A percentile compares a stretch with the other conserved stretches of the same genome.
phyloP scores from a whole-genome alignment of 805 yeast genomes.

The Pichia paraexigua region DNA sequence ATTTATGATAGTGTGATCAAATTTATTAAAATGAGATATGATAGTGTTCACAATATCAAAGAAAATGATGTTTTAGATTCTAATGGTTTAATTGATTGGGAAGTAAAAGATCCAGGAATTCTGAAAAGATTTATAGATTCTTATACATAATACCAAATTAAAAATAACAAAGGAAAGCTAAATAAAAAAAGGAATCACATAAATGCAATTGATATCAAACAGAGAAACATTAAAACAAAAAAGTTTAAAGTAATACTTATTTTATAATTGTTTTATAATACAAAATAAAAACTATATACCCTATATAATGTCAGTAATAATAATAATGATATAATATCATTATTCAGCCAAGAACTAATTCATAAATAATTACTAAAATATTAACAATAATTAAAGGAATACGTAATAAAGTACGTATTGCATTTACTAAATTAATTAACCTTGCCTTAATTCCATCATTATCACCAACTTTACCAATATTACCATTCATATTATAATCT shows the following conservation, averaged over 20 bases:
- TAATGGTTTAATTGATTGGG: conserved; percentile 14
- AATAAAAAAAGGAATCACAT: background rate
- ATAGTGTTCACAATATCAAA: background rate
- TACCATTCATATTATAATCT: conserved; percentile 3
- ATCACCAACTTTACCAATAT: conserved; percentile 15
- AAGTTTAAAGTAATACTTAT: background rate
- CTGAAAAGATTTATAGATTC: conserved; percentile 6
- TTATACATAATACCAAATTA: background rate
- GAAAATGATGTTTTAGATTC: conserved; percentile 1
- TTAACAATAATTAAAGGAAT: conserved; percentile 49
- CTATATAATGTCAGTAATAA: background rate
- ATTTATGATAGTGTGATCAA: conserved; percentile 37
- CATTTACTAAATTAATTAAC: conserved; percentile 45
- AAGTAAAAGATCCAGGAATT: conserved; percentile 9
- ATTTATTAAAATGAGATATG: conserved; percentile 17
- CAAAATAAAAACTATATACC: background rate
- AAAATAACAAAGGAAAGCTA: background rate
- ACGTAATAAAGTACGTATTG: conserved; percentile 50
- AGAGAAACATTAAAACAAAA: background rate
- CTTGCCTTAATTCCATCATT: conserved; percentile 33
- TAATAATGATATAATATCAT: background rate
- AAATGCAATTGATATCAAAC: background rate
- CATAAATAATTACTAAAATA: conserved; percentile 43
- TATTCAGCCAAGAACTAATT: conserved; percentile 40
- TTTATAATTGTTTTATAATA: conserved; percentile 5